A percentile compares a stretch with the other conserved stretches of the same genome.
These are phyloP conservation scores for Ustilago nuda DNA, from an alignment of 1,284 basidiomycete species.

Conservation along the genomic window DNA sequence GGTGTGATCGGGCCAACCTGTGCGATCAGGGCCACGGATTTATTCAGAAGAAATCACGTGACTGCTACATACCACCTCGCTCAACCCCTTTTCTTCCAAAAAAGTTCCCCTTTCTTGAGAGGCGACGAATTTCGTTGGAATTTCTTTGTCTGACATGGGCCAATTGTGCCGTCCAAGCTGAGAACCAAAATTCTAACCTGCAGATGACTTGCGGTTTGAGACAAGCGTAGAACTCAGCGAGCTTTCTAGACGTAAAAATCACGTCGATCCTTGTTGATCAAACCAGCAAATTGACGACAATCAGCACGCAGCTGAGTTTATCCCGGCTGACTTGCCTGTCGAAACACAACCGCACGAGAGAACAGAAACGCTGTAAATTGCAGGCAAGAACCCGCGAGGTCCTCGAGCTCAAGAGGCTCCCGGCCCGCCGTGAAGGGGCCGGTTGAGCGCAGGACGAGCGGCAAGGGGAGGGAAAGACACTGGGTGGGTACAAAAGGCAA, in stretches of 20 bases:
- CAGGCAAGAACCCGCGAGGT: no score
- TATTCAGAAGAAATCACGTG: no score
- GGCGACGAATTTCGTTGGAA: neutral
- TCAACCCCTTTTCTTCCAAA: conserved; percentile 4
- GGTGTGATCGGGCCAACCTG: no score
- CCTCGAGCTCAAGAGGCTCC: no score
- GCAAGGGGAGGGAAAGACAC: no score
- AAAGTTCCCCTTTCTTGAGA: neutral
- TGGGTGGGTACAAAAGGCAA: no score
- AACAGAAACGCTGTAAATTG: no score
- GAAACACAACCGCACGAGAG: no score
- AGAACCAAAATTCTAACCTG: neutral
- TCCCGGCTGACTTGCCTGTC: no score
- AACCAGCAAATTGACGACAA: conserved; percentile 1
- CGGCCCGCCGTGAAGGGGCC: no score
- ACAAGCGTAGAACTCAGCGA: neutral
- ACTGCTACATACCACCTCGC: neutral
- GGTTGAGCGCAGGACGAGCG: no score
- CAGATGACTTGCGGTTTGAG: conserved; percentile 10
- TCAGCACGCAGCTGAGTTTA: neutral
- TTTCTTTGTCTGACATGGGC: conserved; percentile 14
- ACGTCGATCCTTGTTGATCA: conserved; percentile 9
- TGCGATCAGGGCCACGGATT: no score
- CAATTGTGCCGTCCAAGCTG: neutral
- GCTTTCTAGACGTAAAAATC: neutral